These are phyloP conservation scores for Pichia nakasei DNA, from an alignment of 805 yeast genomes.

Conservation along the genomic window DNA sequence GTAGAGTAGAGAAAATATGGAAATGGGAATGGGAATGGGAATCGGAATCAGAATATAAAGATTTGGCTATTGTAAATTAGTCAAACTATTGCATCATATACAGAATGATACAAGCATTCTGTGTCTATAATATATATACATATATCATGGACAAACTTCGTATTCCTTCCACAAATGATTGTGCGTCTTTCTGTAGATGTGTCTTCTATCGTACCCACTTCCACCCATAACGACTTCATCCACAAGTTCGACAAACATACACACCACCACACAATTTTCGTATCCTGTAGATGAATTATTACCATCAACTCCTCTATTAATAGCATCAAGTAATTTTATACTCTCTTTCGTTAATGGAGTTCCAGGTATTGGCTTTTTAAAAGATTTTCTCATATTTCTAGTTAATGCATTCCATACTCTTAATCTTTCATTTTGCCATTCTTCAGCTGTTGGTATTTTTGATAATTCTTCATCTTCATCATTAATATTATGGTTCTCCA, in stretches of 20 bases:
- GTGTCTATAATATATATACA: too few species aligned
- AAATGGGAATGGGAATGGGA: too few species aligned
- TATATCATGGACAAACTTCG: conserved; percentile 64
- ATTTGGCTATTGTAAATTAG: too few species aligned
- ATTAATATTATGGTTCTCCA: neutral
- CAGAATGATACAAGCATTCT: too few species aligned
- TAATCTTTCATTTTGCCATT: conserved; percentile 58
- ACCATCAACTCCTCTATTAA: conserved; percentile 79
- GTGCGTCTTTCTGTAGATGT: conserved; percentile 40
- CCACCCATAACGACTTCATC: conserved; percentile 59
- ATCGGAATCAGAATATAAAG: too few species aligned
- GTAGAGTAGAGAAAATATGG: too few species aligned
- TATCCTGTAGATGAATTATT: conserved; percentile 41
- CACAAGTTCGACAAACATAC: conserved; percentile 60
- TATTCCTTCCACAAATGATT: conserved; percentile 64
- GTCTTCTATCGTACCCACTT: conserved; percentile 38
- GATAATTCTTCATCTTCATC: neutral
- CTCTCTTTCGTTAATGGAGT: conserved; percentile 45
- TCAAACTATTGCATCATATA: too few species aligned
- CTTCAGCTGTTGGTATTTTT: conserved; percentile 43
- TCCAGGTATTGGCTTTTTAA: conserved; percentile 71
- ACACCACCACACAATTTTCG: conserved; percentile 61
- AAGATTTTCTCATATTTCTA: conserved; percentile 50
- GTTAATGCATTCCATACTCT: conserved; percentile 59
- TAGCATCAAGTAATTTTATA: conserved; percentile 53